Base-by-base conservation (phyloP, 257 asterid genomes). In the Ajuga chamaepitys region DNA sequence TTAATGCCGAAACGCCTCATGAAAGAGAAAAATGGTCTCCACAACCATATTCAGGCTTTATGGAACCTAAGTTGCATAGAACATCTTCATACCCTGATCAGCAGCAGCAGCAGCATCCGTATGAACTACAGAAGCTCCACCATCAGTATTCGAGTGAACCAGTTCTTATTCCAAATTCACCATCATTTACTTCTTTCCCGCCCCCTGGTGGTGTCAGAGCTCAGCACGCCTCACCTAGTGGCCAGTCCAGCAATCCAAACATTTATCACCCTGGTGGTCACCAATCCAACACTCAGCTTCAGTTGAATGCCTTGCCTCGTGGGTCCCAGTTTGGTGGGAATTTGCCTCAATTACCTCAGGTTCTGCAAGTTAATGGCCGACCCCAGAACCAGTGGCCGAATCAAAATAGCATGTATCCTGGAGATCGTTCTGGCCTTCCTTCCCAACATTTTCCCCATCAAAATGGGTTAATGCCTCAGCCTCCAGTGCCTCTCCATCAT, bases 61-160 rank as follows among this genome's bases (percentile, higher is more conserved):
- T 75, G 72, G 95, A 84, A 50, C 17, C 87, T 17, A 80, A 76
- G 46, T 71, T 94, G 83, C 82, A 82, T 73, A 82, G 99, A 74
- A 83, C 97, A 66, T 81, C 95, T 35, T 90, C 99, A 11, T 86
- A 89, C 72, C 99, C 99, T 22, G 90, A 86, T 61, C 96, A 77
- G 45, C 88, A 82, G 45, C 88, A 82, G 59, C 96, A 85, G 64
- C 94, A 77, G 50, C 75, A 73, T 66, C 83, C 79, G 45, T 78
- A 71, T 24, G 90, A 71, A 12, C 85, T 52, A 30, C 97, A 74
- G 56, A 78, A 53, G 62, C 41, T 58, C 40, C 91, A 69, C 18
- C 86, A 88, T 67, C 91, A 78, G 55, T 79, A 79, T 77, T 79
- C 88, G 40, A 82, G 92, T 25, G 99, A 95, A 71, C 93, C 97